A percentile compares a stretch with the other conserved stretches of the same genome.
These are phyloP conservation scores for Nymphaea thermarum DNA, from an alignment of 164 flowering plant species.

Conservation along the genomic window DNA sequence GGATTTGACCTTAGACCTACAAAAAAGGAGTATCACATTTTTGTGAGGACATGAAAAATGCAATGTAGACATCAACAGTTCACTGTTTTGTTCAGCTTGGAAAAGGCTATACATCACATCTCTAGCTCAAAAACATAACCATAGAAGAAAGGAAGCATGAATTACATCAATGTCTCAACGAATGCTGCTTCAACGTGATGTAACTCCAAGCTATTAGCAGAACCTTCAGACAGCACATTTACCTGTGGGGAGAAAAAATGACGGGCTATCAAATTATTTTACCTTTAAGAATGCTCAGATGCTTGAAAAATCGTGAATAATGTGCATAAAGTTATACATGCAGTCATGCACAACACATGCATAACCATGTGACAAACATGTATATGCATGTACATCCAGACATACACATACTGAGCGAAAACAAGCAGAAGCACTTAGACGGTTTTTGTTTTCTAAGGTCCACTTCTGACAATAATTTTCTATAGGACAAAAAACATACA, in stretches of 20 bases:
- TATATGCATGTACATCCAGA: background rate
- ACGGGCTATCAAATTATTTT: background rate
- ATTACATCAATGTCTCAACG: slow-evolving; percentile 71
- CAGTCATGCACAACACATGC: no score
- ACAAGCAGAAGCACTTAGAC: no score
- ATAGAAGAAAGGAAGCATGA: background rate
- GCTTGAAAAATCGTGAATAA: no score
- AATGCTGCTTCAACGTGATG: slow-evolving; percentile 89
- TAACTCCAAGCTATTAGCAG: slow-evolving; percentile 47
- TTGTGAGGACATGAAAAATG: background rate
- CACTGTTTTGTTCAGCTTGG: background rate
- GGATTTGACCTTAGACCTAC: slow-evolving; percentile 55
- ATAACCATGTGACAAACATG: background rate
- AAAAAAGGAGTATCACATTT: background rate
- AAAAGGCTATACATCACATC: background rate
- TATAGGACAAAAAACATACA: no score
- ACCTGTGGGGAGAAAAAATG: background rate
- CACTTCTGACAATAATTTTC: no score
- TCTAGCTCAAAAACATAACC: background rate
- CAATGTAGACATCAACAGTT: background rate
- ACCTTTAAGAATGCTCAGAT: no score
- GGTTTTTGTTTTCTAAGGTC: no score
- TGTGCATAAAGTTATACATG: no score
- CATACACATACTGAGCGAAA: no score
- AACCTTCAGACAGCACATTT: slow-evolving; percentile 22